A percentile compares a stretch with the other conserved stretches of the same genome.
Evolutionary conservation across 805 yeast species (phyloP).

Genomic region (Yarrowia yakushimensis): DNA sequence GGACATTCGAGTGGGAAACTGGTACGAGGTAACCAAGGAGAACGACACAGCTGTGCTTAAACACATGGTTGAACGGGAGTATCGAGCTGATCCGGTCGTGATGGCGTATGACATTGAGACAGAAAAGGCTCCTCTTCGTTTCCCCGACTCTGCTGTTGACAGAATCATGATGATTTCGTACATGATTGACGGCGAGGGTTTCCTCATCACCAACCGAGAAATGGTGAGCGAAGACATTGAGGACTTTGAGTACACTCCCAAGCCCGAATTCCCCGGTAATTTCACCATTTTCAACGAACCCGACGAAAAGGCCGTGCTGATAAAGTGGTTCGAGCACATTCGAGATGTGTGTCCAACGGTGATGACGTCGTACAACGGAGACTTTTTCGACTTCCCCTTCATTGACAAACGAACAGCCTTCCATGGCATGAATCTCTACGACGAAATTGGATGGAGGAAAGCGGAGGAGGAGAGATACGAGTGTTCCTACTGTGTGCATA

Average conservation of each 20-base stretch:
- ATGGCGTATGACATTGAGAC: constrained; percentile 97
- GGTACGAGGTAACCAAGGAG: constrained; percentile 78
- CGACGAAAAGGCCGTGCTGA: constrained; percentile 71
- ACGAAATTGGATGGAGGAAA: constrained; percentile 89
- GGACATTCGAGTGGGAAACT: constrained; percentile 84
- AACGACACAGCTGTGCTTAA: constrained; percentile 52
- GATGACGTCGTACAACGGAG: constrained; percentile 98
- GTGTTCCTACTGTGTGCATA: constrained; percentile 86
- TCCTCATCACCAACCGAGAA: constrained; percentile 86
- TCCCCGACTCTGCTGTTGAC: constrained; percentile 87
- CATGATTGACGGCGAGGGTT: constrained; percentile 98
- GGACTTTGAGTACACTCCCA: constrained; percentile 96
- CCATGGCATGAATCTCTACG: constrained; percentile 83
- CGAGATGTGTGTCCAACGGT: constrained; percentile 88
- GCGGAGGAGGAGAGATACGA: constrained; percentile 96
- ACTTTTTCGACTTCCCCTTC: constrained; percentile 98
- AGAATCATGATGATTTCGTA: constrained; percentile 98
- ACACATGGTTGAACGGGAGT: constrained; percentile 70
- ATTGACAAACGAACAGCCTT: constrained; percentile 81
- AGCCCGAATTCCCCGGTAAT: constrained; percentile 88
- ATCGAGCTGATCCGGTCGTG: constrained; percentile 96
- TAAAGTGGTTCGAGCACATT: constrained; percentile 83
- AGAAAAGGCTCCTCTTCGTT: constrained; percentile 91
- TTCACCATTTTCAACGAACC: constrained; percentile 88
- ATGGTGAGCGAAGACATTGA: constrained; percentile 92